Base-by-base conservation (phyloP, 257 asterid genomes). In the Rhazya stricta region DNA sequence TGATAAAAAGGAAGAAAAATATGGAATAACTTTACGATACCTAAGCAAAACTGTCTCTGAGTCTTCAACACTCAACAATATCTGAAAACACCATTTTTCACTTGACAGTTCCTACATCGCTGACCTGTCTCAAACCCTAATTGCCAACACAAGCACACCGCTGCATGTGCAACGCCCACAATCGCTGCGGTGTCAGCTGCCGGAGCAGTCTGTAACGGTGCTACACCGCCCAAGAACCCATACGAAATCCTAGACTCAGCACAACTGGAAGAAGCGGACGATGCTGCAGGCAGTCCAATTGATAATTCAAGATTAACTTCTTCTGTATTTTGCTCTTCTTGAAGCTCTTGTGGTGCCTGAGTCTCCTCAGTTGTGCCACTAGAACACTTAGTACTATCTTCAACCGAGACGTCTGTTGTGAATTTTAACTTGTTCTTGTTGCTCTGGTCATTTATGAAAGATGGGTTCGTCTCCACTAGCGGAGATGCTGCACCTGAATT, bases 351-450 rank as follows among this genome's bases (percentile, higher is more conserved):
- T 23, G 85, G 80, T 16, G 83, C 73, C 2, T 39, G 82, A 19
- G 86, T 79, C 79, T 91, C 98, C 84, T 89, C 95, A 9, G 98
- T 89, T 39, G 96, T 91, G 79, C 88, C 88, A 79, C 96, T 93
- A 79, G 75, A 82, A 82, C 97, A 88, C 54, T 84, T 90, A 76
- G 88, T 83, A 66, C 71, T 66, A 78, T 88, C 88, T 29, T 88
- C 91, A 3, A 13, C 29, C 1, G 91, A 86, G 87, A 85, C 4
- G 81, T 84, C 81, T 36, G 80, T 62, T 25, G 82, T 45, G 29
- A 77, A 74, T 25, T 5, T 79, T 58, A 74, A 46, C 6, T 74
- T 82, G 45, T 77, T 57, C 12, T 36, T n/a, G 27, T 66, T 36
- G 27, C 75, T 78, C 34, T 81, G 79, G 19, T 57, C 43, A 16